Percentiles rank a stretch among this genome's conserved stretches.
Evolutionary conservation across 352 stramenopile genomes (phyloP).

Genomic region (Globisporangium cystogenes): DNA sequence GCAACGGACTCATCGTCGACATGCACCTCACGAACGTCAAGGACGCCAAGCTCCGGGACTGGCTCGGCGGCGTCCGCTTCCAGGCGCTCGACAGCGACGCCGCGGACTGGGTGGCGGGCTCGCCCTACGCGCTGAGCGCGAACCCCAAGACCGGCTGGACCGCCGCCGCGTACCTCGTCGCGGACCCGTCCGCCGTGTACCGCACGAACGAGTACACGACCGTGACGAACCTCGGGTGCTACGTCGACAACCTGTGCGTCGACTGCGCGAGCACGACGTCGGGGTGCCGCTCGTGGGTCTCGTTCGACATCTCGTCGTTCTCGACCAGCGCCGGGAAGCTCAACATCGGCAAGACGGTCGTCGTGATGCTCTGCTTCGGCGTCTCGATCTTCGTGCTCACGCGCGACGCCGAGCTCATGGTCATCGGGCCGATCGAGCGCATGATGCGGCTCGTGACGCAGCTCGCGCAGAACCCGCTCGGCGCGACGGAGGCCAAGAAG

Average conservation of each 20-base stretch:
- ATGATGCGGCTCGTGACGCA: slow-evolving; percentile 90
- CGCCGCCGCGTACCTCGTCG: slow-evolving; percentile 35
- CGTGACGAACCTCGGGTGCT: slow-evolving; percentile 65
- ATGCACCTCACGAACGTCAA: slow-evolving; percentile 56
- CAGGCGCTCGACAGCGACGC: slow-evolving; percentile 38
- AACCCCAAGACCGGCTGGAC: slow-evolving; percentile 80
- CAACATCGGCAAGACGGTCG: slow-evolving; percentile 83
- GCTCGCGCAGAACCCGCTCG: slow-evolving; percentile 59
- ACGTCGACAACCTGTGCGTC: slow-evolving; percentile 49
- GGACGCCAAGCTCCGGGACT: slow-evolving; percentile 29
- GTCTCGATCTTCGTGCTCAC: slow-evolving; percentile 92
- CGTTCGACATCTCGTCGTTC: slow-evolving; percentile 66
- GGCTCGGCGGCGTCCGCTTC: slow-evolving; percentile 57
- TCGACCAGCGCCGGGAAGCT: slow-evolving; percentile 34
- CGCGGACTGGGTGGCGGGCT: slow-evolving; percentile 33
- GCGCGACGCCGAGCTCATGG: slow-evolving; percentile 91
- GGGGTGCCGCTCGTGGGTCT: slow-evolving; percentile 61
- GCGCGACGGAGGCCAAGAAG: slow-evolving; percentile 55
- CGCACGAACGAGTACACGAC: slow-evolving; percentile 55
- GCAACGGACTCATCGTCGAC: slow-evolving; percentile 57
- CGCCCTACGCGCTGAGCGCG: slow-evolving; percentile 25
- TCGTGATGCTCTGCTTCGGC: slow-evolving; percentile 90
- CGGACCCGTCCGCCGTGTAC: slow-evolving; percentile 29
- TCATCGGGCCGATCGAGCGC: slow-evolving; percentile 96
- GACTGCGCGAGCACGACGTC: slow-evolving; percentile 34